Base-by-base conservation (phyloP, 2,329 filamentous ascomycete genomes). In the Monilinia polystroma region DNA sequence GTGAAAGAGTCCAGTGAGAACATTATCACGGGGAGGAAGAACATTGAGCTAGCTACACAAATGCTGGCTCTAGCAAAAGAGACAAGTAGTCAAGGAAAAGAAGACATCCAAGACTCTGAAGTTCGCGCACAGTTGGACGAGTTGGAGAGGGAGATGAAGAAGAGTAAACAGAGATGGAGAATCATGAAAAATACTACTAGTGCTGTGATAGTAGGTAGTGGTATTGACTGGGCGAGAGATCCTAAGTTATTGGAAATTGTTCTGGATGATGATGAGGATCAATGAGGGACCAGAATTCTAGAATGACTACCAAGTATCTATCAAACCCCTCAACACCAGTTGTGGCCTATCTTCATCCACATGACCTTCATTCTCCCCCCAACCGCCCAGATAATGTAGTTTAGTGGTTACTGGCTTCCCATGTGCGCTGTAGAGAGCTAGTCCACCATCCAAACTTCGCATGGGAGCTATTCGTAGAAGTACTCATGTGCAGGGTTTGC, bases 141-240 rank as follows among this genome's bases (percentile, higher is more conserved):
- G 60, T 79, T 89, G 14, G 86, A 92, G 72, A 78, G 76, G 7
- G 83, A 87, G 52, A 79, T 90, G 68, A 87, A 84, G 72, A 80
- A 80, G 29, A 89, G 87, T 75, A 85, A 85, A 69, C 86, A 87
- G 71, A 84, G 84, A 73, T 92, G 88, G 87, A 86, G 87, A 73
- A 87, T 89, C 26, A 85, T 94, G 77, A 95, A 94, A 79, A 90
- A 86, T 32, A 86, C 92, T 53, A 84, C 90, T n/a, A 90, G 90
- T 73, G 91, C 90, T 23, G 84, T 93, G 66, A 85, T 96, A 57
- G 90, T 87, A 6, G 91, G 90, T 3, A 96, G 92, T 76, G 92
- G 92, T 57, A 82, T 95, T 64, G 88, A 96, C 74, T 96, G 92
- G 92, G 87, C 86, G 16, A 81, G 84, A 52, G 87, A 96, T 77